These are phyloP conservation scores for Trichophyton verrucosum DNA, from an alignment of 2,329 filamentous ascomycete species.

Conservation along the genomic window DNA sequence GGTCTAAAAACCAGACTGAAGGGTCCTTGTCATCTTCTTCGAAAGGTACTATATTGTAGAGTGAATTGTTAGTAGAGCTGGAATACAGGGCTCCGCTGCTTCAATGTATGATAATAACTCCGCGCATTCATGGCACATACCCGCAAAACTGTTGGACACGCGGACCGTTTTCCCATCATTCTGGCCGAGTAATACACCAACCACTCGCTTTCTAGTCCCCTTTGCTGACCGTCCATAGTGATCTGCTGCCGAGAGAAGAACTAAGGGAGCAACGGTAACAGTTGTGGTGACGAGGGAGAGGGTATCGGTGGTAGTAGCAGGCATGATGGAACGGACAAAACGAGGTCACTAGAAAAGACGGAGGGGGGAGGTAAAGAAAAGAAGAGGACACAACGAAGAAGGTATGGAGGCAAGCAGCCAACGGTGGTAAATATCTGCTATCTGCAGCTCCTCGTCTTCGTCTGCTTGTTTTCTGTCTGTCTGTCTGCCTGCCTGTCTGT, in stretches of 20 bases:
- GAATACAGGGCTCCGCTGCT: not conserved
- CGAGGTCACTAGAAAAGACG: not conserved
- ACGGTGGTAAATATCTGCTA: too few relatives aligned
- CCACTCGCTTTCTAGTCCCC: constrained; percentile 76
- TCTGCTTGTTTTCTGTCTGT: too few relatives aligned
- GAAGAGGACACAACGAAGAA: not conserved
- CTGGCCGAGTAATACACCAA: constrained; percentile 86
- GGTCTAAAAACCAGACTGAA: constrained; percentile 96
- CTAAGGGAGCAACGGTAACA: constrained; percentile 93
- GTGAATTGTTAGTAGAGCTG: constrained; percentile 14
- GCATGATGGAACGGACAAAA: constrained; percentile 50
- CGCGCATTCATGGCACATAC: constrained; percentile 39
- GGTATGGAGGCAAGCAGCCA: not conserved
- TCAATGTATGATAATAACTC: not conserved
- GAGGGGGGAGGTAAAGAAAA: not conserved
- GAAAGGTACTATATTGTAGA: constrained; percentile 61
- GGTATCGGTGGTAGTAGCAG: constrained; percentile 91
- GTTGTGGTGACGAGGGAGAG: constrained; percentile 87
- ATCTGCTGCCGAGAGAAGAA: constrained; percentile 94
- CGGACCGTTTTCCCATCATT: constrained; percentile 93
- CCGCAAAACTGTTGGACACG: constrained; percentile 97
- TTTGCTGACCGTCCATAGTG: constrained; percentile 93
- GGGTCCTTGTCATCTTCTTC: constrained; percentile 98
- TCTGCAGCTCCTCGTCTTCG: too few relatives aligned
- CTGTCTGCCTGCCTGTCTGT: too few relatives aligned